Evolutionary conservation across 352 stramenopile genomes (phyloP).

Genomic region (Aphanomyces cochlioides): DNA sequence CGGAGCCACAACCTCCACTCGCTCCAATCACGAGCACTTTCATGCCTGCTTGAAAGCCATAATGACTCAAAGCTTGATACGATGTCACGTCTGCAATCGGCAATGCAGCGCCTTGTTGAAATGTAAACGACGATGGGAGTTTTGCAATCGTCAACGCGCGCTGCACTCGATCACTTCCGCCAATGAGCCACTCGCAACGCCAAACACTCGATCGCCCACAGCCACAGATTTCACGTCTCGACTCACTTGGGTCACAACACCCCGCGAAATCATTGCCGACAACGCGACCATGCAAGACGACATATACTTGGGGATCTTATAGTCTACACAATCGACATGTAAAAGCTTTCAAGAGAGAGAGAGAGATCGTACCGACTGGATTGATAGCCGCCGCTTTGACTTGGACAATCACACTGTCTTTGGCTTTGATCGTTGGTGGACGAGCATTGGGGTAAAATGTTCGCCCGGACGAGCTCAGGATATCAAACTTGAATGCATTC

Average conservation of each 20-base stretch:
- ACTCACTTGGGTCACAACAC: slow-evolving; percentile 40
- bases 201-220: slow-evolving; percentile 44
- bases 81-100: slow-evolving; percentile 36
- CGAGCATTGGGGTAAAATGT: neutral
- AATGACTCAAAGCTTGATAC: slow-evolving; percentile 34
- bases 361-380: neutral
- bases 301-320: slow-evolving; percentile 10
- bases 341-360: neutral
- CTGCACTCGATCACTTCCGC: slow-evolving; percentile 36
- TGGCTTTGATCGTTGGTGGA: neutral
- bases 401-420: slow-evolving; percentile 10
- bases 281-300: slow-evolving; percentile 18
- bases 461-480: slow-evolving; percentile 38
- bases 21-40: slow-evolving; percentile 43
- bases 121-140: slow-evolving; percentile 36
- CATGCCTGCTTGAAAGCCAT: slow-evolving; percentile 26
- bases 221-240: slow-evolving; percentile 32
- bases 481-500: too few species aligned
- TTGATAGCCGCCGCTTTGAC: slow-evolving; percentile 15
- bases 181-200: slow-evolving; percentile 34
- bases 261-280: slow-evolving; percentile 44
- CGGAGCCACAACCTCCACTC: slow-evolving; percentile 45
- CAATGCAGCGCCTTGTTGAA: slow-evolving; percentile 37
- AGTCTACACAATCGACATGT: slow-evolving; percentile 19
- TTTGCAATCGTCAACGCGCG: slow-evolving; percentile 33